Base-by-base conservation (phyloP, 2,329 filamentous ascomycete species). In the Pseudonectria buxi region DNA sequence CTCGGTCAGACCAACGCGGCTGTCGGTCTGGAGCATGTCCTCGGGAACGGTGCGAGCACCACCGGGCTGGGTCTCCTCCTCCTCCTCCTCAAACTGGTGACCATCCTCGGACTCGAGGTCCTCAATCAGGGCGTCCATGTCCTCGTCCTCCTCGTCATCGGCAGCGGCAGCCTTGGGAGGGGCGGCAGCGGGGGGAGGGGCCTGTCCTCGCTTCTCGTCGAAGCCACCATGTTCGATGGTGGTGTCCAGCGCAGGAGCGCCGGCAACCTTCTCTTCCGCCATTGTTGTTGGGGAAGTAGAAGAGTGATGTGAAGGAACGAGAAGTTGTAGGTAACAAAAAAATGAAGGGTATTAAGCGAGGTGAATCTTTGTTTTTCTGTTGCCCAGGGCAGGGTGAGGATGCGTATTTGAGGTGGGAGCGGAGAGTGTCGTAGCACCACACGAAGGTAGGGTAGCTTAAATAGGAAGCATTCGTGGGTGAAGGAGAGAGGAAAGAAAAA, bases 81-180 rank as follows among this genome's bases (percentile, higher is more conserved):
- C 78, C 39, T 83, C 78, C 28, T 78, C 78, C 18, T 83, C 78
- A 16, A 81, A 69, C 35, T 74, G 72, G 49, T 80, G 77, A 36
- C 81, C 85, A 61, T 92, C 86, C 51, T 86, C 72, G 28, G 81
- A 87, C 66, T 92, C 83, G 49, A 94, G 81, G 54, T 92, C 86
- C 61, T 88, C 83, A 49, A 94, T 94, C 54, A 94, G 72, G 55
- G 81, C 78, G 57, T 94, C 85, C 49, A 94, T 87, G 59, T 90
- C 83, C 66, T 87, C 83, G 53, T 87, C 83, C 22, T 66, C 83
- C 14, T 88, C 82, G 32, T 86, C 81, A 6, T 81, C 74, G 28
- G 74, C 69, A 32, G 55, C 58, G 40, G 56, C 51, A 53, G 64
- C 62, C 54, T 60, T 59, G 40, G 58, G 44, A 28, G 59, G 45